These are phyloP conservation scores for Streptanthus diversifolius DNA, from an alignment of 345 rosid species.

Conservation along the genomic window DNA sequence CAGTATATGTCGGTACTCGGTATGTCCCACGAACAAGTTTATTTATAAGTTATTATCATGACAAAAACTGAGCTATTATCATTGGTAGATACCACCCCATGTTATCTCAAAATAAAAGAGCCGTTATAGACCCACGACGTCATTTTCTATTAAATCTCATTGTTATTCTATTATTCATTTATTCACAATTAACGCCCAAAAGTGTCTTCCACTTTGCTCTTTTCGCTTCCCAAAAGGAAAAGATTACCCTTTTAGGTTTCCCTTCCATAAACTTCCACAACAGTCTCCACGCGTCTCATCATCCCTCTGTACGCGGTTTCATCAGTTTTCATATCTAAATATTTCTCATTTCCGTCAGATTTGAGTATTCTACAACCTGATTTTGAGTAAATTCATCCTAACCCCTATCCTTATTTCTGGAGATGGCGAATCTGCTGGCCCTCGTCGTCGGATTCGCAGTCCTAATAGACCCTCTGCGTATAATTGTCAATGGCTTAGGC, in stretches of 20 bases:
- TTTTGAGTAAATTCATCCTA: background rate
- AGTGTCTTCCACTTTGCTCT: background rate
- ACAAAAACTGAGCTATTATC: conserved; percentile 3
- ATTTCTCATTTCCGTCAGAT: background rate
- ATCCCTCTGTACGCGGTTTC: background rate
- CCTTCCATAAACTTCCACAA: background rate
- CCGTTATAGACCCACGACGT: conserved; percentile 23
- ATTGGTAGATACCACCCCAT: background rate
- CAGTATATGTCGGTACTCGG: too few species aligned
- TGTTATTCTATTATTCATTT: background rate
- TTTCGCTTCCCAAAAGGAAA: background rate
- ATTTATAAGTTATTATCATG: background rate
- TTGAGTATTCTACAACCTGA: too few species aligned
- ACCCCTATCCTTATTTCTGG: background rate
- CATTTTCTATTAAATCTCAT: background rate
- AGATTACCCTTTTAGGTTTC: background rate
- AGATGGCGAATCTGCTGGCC: conserved; percentile 12
- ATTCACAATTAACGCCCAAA: background rate
- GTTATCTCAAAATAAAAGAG: conserved; percentile 1
- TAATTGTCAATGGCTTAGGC: conserved; percentile 47
- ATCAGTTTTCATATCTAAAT: background rate
- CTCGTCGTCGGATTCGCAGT: background rate
- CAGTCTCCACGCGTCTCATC: background rate
- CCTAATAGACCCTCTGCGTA: background rate
- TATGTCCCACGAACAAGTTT: background rate